Evolutionary conservation across 2,329 filamentous ascomycete species (phyloP), one percentile per base, ranked within the genome.

Genomic region (Verticillium zaregamsianum): DNA sequence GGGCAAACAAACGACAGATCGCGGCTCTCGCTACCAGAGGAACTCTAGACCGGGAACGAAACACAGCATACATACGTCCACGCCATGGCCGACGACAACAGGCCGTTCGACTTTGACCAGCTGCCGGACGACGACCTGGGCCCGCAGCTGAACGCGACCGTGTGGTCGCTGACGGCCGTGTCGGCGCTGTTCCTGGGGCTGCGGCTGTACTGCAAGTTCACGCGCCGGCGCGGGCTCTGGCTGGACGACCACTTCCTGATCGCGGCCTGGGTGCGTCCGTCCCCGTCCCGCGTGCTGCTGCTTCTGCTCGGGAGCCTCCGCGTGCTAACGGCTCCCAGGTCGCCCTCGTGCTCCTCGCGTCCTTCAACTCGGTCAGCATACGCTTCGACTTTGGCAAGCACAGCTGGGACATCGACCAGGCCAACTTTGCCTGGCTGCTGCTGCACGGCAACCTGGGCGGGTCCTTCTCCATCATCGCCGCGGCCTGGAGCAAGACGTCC

Each of bases 401-500:
- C 31, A 63, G 58, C 37, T 63, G 59, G 59, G 55, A 62, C 56
- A 59, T 67, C 31, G 58, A 62, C 12, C 45, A 23, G 5, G 59
- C 61, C 14, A 63, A 64, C 37, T 58, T 61, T 54, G 58, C 61
- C 15, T 63, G 61, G 60, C 61, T 65, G 4, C 57, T 64, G 11
- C 65, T 64, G 20, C 49, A 67, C 17, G 62, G 62, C 60, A 66
- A 66, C 60, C 57, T 68, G n/a, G 7, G 55, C 64, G 65, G 62
- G 8, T 63, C 65, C 8, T 59, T 64, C 17, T 69, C 67, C 20
- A 63, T 70, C 35, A 55, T 68, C 28, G 69, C 67, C 5, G 67
- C 68, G 28, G 63, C 67, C 3, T 68, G 64, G 65, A 68, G 69
- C 63, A 73, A 73, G 62, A 70, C 69, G 1, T 71, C 70, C 1